Conservation (phyloP, 371 early-diverging fungal species). For the Phascolomyces articulosus region DNA sequence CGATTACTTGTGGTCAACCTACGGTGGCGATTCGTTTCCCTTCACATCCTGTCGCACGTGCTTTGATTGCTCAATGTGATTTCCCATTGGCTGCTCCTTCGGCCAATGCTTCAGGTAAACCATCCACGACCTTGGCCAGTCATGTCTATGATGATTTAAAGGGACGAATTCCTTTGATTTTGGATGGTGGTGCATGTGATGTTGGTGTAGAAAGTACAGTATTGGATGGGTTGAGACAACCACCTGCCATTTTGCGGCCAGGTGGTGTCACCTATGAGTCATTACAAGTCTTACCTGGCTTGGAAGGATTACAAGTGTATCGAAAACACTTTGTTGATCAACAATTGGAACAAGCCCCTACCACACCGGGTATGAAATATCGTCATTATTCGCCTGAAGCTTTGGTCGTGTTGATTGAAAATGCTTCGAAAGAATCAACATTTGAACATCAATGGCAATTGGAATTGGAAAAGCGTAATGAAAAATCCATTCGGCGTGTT, state of each 20-base stretch:
- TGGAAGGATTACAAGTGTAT: constrained; percentile 75
- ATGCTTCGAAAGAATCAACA: constrained; percentile 4
- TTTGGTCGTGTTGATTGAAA: constrained; percentile 79
- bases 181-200: constrained; percentile 94
- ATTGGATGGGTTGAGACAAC: constrained; percentile 73
- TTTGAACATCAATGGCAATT: constrained; percentile 30
- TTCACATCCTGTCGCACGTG: constrained; percentile 88
- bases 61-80: constrained; percentile 85
- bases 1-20: constrained; percentile 85
- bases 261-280: constrained; percentile 95
- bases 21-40: constrained; percentile 98
- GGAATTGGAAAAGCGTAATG: constrained; percentile 16
- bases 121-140: constrained; percentile 92
- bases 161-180: constrained; percentile 82
- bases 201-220: constrained; percentile 98
- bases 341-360: constrained; percentile 77
- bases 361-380: constrained; percentile 99
- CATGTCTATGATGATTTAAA: constrained; percentile 94
- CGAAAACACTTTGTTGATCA: constrained; percentile 76
- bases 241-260: constrained; percentile 94
- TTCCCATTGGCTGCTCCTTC: constrained; percentile 99
- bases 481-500: constrained; percentile 1
- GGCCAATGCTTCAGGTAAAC: constrained; percentile 98
- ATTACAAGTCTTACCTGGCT: constrained; percentile 54
- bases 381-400: constrained; percentile 98